phyloP scores from a whole-genome alignment of 352 stramenopile species.

The Pythium utonaiense region DNA sequence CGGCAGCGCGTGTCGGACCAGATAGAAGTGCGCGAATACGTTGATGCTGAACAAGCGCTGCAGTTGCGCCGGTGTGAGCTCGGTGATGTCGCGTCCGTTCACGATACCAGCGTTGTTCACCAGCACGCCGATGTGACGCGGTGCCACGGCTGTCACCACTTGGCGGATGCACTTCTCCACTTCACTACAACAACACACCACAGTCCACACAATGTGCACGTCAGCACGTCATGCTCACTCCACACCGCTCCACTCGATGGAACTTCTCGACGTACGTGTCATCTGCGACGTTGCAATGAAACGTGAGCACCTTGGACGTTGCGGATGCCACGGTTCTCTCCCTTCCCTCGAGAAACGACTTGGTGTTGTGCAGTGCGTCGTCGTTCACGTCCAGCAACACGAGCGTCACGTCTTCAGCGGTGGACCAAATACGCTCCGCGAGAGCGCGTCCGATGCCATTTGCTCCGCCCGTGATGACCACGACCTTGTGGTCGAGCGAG shows the following conservation, averaged over 20 bases:
- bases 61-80: conserved; percentile 23
- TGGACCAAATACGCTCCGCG: conserved; percentile 28
- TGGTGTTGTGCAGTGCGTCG: conserved; percentile 27
- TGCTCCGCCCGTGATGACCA: conserved; percentile 64
- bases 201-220: neutral
- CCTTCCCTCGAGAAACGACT: conserved; percentile 16
- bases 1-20: conserved; percentile 26
- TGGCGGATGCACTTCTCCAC: conserved; percentile 18
- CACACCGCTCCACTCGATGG: no score
- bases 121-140: conserved; percentile 22
- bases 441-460: conserved; percentile 50
- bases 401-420: conserved; percentile 35
- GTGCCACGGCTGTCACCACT: conserved; percentile 12
- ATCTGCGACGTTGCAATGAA: conserved; percentile 26
- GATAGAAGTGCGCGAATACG: conserved; percentile 31
- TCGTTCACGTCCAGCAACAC: conserved; percentile 58
- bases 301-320: conserved; percentile 13
- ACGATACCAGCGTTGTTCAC: conserved; percentile 38
- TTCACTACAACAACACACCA: conserved; percentile 3
- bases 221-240: no score
- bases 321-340: no score
- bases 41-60: conserved; percentile 30
- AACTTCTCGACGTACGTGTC: conserved; percentile 12
- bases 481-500: conserved; percentile 43
- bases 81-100: conserved; percentile 15